Base-by-base conservation (phyloP, 2,329 filamentous ascomycete species). In the Passalora sequoiae region DNA sequence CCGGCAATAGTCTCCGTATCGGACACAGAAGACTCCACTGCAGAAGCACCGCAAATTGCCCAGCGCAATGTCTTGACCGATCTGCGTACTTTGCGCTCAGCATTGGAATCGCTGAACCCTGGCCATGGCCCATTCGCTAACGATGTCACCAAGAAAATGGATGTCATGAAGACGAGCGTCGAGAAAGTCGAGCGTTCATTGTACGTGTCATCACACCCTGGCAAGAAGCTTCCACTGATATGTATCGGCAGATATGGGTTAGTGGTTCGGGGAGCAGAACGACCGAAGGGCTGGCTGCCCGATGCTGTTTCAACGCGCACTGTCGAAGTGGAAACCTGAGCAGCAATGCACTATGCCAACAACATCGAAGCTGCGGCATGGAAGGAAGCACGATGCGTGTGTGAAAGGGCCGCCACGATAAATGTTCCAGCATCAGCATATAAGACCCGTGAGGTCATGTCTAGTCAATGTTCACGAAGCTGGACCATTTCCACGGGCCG, bases 211-310 rank as follows among this genome's bases (percentile, higher is more conserved):
- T 32, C 17, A 15, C 6, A 15, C 9, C 15, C 4, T 29, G 8
- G 15, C 25, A 9, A 4, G 10, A 39, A 15, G 3, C 6, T 27
- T 12, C 24, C 12, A 32, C 22, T 43, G 16, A 40, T 38, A 16
- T 19, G 7, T 12, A 12, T 19, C 22, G 22, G 22, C 37, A 53
- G 50, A 21, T 98, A 97, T 65, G 88, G 89, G 3, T 78, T 96
- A 54, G 80, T 84, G 21, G 86, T 98, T 16, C 75, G 92, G 40
- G 91, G 91, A 0, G 86, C 83, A 40, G 92, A 98, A 71, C 72
- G 89, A 50, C 91, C 91, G 0, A 86, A 84, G 61, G 91, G 91
- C 0, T 97, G 91, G 91, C 77, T 92, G 61, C 91, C 89, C 3
- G 89, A 95, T 61, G 68, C 69, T 17, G 68, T 59, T 16, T 66